Conservation (phyloP, 2,329 filamentous ascomycete species). For the Ophiosphaerella herpotricha region DNA sequence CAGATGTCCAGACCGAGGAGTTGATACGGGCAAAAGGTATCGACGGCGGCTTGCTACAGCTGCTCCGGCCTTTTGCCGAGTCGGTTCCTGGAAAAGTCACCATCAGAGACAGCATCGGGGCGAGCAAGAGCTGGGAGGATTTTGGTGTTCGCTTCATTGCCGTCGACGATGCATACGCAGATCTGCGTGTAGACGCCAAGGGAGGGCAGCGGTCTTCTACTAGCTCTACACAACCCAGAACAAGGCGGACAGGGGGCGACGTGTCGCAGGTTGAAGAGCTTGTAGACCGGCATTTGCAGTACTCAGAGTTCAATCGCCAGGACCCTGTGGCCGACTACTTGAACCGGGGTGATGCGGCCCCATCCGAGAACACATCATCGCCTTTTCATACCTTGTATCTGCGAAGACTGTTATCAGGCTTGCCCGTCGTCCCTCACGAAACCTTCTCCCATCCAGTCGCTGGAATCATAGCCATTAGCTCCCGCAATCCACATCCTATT, state of each 20-base stretch:
- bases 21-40: slow-evolving; percentile 85
- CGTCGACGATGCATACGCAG: slow-evolving; percentile 61
- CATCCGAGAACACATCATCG: slow-evolving; percentile 55
- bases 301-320: slow-evolving; percentile 64
- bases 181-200: slow-evolving; percentile 36
- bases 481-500: slow-evolving; percentile 79
- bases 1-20: slow-evolving; percentile 84
- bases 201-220: slow-evolving; percentile 31
- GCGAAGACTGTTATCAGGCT: slow-evolving; percentile 77
- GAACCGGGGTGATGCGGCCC: slow-evolving; percentile 34
- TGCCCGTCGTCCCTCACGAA: slow-evolving; percentile 81
- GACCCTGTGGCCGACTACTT: slow-evolving; percentile 49
- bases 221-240: slow-evolving; percentile 31
- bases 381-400: slow-evolving; percentile 87
- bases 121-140: slow-evolving; percentile 82
- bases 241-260: slow-evolving; percentile 54
- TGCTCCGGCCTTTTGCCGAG: slow-evolving; percentile 91
- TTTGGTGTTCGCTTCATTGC: slow-evolving; percentile 85
- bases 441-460: slow-evolving; percentile 94
- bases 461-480: slow-evolving; percentile 93
- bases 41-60: slow-evolving; percentile 76
- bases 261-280: slow-evolving; percentile 77
- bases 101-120: slow-evolving; percentile 86
- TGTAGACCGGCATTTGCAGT: slow-evolving; percentile 76
- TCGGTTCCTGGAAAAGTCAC: slow-evolving; percentile 84